phyloP scores from a whole-genome alignment of 1,284 basidiomycete species.

The Ustilago crameri region DNA sequence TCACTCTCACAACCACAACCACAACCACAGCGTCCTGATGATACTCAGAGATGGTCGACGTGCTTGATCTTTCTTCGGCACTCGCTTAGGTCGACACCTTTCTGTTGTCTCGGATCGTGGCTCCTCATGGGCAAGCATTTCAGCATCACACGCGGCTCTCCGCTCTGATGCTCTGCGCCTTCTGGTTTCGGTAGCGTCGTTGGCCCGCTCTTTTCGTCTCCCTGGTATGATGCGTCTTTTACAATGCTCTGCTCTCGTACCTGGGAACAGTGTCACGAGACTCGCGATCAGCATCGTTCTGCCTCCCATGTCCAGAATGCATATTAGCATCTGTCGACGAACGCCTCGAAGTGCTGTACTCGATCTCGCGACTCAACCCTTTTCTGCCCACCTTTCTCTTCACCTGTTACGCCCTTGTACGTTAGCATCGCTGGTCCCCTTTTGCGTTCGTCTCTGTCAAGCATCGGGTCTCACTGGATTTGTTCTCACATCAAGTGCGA shows the following conservation, averaged over 20 bases:
- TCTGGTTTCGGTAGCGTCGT: conserved; percentile 11
- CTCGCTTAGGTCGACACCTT: not conserved
- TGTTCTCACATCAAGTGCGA: not conserved
- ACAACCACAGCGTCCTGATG: conserved; percentile 1
- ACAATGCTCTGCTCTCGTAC: not conserved
- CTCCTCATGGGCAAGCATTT: not conserved
- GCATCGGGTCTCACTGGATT: conserved; percentile 1
- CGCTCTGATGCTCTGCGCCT: conserved; percentile 6
- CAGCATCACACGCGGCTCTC: conserved; percentile 1
- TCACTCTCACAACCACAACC: not conserved
- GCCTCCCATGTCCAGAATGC: not conserved
- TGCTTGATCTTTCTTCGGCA: too few species aligned
- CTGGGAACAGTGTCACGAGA: not conserved
- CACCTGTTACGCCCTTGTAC: conserved; percentile 10
- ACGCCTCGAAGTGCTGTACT: not conserved
- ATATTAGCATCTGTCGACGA: not conserved
- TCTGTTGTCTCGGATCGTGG: not conserved
- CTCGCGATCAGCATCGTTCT: not conserved
- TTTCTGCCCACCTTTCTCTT: not conserved
- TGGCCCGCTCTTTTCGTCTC: conserved; percentile 28
- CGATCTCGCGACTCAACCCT: not conserved
- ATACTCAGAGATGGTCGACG: not conserved
- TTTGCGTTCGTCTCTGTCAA: conserved; percentile 8
- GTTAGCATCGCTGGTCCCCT: conserved; percentile 1
- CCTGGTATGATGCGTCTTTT: conserved; percentile 1